phyloP scores from a whole-genome alignment of 139 green algal species.

The Spirogloea muscicola region DNA sequence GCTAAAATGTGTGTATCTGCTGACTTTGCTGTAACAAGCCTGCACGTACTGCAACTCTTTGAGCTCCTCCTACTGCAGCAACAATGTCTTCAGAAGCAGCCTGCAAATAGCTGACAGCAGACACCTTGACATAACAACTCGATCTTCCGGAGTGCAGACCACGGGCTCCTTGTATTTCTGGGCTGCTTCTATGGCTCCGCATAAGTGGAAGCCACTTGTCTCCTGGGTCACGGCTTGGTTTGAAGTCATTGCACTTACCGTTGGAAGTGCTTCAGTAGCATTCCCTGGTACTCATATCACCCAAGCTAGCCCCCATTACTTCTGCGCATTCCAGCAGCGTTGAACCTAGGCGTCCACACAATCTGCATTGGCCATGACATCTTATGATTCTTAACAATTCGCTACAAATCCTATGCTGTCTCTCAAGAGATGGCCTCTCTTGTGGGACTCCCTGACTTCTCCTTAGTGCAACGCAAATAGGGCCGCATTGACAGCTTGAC shows the following conservation, averaged over 20 bases:
- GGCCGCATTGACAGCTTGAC: neutral
- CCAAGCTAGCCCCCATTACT: neutral
- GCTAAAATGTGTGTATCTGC: too few species aligned
- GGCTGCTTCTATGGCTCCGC: slow-evolving; percentile 3
- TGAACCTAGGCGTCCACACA: neutral
- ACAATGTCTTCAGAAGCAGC: too few species aligned
- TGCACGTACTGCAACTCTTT: too few species aligned
- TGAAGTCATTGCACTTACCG: slow-evolving; percentile 9
- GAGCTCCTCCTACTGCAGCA: too few species aligned
- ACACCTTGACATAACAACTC: too few species aligned
- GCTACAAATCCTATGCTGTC: neutral
- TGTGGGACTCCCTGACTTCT: neutral
- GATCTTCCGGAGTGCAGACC: too few species aligned
- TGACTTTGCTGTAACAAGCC: too few species aligned
- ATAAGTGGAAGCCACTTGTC: neutral
- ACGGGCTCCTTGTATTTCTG: slow-evolving; percentile 33
- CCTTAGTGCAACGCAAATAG: neutral
- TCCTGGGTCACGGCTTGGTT: slow-evolving; percentile 30
- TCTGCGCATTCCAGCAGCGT: neutral
- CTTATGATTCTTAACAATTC: neutral
- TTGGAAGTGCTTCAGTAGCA: neutral
- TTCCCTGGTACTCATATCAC: slow-evolving; percentile 1
- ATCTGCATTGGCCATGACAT: neutral
- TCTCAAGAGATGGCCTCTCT: neutral
- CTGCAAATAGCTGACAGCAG: too few species aligned